Evolutionary conservation across 257 asterid genomes (phyloP).

Genomic region (Solanum commersonii): DNA sequence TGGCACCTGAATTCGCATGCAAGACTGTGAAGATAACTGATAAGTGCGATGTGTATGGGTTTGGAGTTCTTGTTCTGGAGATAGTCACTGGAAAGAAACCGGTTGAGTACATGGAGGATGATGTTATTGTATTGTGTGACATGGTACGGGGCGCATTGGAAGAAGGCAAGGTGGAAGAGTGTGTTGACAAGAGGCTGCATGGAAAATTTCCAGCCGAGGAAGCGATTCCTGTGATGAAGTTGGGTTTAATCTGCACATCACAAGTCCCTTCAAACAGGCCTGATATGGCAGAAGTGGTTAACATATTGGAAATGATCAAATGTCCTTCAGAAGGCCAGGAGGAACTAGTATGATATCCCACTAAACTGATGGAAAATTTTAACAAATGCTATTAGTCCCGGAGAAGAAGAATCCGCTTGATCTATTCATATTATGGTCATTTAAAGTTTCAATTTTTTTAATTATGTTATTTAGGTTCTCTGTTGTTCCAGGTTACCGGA

Average conservation of each 20-base stretch:
- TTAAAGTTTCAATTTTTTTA: neutral
- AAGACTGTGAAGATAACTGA: conserved; percentile 54
- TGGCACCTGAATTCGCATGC: conserved; percentile 73
- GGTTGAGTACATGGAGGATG: conserved; percentile 78
- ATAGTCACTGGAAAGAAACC: conserved; percentile 58
- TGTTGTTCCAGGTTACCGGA: conserved; percentile 8
- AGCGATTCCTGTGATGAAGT: conserved; percentile 53
- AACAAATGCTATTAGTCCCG: conserved; percentile 7
- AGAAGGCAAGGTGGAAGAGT: conserved; percentile 52
- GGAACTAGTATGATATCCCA: conserved; percentile 28
- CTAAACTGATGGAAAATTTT: conserved; percentile 6
- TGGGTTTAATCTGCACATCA: conserved; percentile 61
- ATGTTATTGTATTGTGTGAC: conserved; percentile 58
- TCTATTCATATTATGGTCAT: neutral
- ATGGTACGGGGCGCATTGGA: conserved; percentile 51
- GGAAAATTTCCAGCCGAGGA: conserved; percentile 55
- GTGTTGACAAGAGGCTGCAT: conserved; percentile 38
- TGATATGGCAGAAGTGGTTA: conserved; percentile 58
- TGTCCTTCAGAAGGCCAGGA: conserved; percentile 47
- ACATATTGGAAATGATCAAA: conserved; percentile 53
- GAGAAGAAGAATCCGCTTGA: conserved; percentile 30
- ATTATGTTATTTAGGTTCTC: conserved; percentile 18
- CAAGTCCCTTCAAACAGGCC: conserved; percentile 73
- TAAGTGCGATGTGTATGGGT: conserved; percentile 66
- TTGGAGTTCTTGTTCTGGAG: conserved; percentile 56